Evolutionary conservation across 192 early-diverging fungal genomes (phyloP).

Genomic region (Coemansia umbellata): DNA sequence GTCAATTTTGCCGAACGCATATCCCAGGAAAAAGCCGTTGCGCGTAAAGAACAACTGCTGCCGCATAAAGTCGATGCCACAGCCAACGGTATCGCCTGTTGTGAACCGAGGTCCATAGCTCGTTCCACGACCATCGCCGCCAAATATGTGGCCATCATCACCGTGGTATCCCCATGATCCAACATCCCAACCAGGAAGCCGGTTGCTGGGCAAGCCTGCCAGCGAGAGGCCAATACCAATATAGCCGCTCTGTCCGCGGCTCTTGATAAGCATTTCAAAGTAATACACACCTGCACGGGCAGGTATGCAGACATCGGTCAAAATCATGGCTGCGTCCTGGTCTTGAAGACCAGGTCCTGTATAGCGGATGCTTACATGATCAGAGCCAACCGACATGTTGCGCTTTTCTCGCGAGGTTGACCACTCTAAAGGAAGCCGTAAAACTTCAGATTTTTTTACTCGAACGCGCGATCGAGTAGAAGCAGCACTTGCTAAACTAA

Average conservation of each 20-base stretch:
- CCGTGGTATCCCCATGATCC: constrained; percentile 96
- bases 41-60: constrained; percentile 84
- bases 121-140: constrained; percentile 68
- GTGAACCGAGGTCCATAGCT: constrained; percentile 85
- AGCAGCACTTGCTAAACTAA: too few relatives aligned
- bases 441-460: not conserved
- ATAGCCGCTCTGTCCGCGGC: constrained; percentile 85
- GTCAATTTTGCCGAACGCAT: constrained; percentile 53
- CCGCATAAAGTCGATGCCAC: constrained; percentile 81
- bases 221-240: constrained; percentile 88
- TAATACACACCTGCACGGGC: constrained; percentile 87
- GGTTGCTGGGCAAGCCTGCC: constrained; percentile 49
- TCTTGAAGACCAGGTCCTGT: constrained; percentile 67
- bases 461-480: not conserved
- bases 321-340: constrained; percentile 75
- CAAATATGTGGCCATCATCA: constrained; percentile 87
- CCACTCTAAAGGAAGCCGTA: constrained; percentile 34
- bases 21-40: constrained; percentile 73
- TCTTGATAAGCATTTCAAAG: constrained; percentile 80
- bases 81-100: constrained; percentile 93
- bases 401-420: constrained; percentile 2
- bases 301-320: constrained; percentile 78
- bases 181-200: constrained; percentile 89
- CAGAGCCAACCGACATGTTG: constrained; percentile 23
- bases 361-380: constrained; percentile 32